Evolutionary conservation across 1,284 basidiomycete species (phyloP).

Genomic region (Erythrobasidium hasegawianum): DNA sequence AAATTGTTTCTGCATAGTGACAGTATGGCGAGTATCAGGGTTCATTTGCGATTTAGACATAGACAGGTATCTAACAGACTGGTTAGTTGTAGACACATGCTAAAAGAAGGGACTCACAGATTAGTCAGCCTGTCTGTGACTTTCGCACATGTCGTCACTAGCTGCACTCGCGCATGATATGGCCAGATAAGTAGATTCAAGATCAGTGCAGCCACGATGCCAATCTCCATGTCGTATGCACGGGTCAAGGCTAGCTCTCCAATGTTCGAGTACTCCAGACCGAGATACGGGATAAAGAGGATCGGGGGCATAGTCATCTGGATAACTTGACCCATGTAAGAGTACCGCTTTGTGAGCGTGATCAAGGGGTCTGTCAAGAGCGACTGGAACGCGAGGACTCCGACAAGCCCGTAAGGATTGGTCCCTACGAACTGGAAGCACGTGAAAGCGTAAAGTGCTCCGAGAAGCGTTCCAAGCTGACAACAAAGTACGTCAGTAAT

Average conservation of each 20-base stretch:
- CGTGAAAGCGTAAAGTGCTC: slow-evolving; percentile 14
- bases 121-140: slow-evolving; percentile 15
- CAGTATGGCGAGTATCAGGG: no score
- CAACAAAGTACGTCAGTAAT: not conserved
- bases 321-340: slow-evolving; percentile 13
- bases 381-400: slow-evolving; percentile 22
- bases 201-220: slow-evolving; percentile 24
- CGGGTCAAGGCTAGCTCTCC: slow-evolving; percentile 16
- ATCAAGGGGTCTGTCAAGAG: slow-evolving; percentile 24
- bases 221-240: slow-evolving; percentile 29
- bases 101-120: not conserved
- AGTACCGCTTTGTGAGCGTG: not conserved
- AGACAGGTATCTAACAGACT: slow-evolving; percentile 15
- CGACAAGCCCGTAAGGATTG: slow-evolving; percentile 26
- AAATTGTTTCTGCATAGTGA: slow-evolving; percentile 3
- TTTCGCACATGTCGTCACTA: slow-evolving; percentile 21
- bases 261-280: slow-evolving; percentile 10
- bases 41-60: slow-evolving; percentile 8
- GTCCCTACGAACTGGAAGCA: slow-evolving; percentile 4
- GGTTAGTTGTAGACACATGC: not conserved
- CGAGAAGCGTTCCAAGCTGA: slow-evolving; percentile 17
- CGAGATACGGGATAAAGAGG: slow-evolving; percentile 22
- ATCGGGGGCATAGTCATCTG: slow-evolving; percentile 27
- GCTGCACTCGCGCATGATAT: slow-evolving; percentile 29
- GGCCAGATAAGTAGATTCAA: slow-evolving; percentile 22